Percentiles rank a stretch among this genome's conserved stretches.
phyloP scores from a whole-genome alignment of 2,329 filamentous ascomycete genomes.

The Akanthomyces lecanii region DNA sequence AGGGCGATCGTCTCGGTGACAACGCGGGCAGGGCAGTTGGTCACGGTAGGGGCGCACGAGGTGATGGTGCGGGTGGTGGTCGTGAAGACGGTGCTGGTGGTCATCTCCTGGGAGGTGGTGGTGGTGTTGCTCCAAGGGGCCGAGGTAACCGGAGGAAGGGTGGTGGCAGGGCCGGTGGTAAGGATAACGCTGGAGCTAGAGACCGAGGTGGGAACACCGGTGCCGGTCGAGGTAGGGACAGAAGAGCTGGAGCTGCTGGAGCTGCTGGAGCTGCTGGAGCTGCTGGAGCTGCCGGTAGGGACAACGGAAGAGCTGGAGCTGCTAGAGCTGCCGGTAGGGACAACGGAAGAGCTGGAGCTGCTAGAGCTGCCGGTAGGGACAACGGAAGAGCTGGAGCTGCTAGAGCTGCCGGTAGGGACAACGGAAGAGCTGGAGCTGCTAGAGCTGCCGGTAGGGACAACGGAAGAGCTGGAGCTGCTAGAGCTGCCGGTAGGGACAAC shows the following conservation, averaged over 20 bases:
- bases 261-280: too few relatives aligned
- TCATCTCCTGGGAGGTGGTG: slow-evolving; percentile 12
- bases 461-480: not conserved
- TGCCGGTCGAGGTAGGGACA: not conserved
- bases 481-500: too few relatives aligned
- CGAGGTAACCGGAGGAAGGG: not conserved
- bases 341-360: not conserved
- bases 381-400: not conserved
- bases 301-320: not conserved
- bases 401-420: not conserved
- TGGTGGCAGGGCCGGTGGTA: slow-evolving; percentile 5
- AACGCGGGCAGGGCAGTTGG: slow-evolving; percentile 20
- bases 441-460: slow-evolving; percentile 10
- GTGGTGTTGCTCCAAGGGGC: slow-evolving; percentile 13
- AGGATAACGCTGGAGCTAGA: not conserved
- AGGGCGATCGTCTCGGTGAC: slow-evolving; percentile 16
- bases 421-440: slow-evolving; percentile 3
- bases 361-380: not conserved
- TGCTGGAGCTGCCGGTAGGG: too few relatives aligned
- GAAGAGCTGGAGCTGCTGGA: not conserved
- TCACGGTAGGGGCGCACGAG: slow-evolving; percentile 19
- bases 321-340: not conserved
- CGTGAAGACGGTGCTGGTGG: slow-evolving; percentile 19
- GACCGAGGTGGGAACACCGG: not conserved
- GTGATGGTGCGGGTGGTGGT: slow-evolving; percentile 21